A percentile compares a stretch with the other conserved stretches of the same genome.
Conservation (phyloP, 208 protist species). For the Acanthamoeba lenticulata region DNA sequence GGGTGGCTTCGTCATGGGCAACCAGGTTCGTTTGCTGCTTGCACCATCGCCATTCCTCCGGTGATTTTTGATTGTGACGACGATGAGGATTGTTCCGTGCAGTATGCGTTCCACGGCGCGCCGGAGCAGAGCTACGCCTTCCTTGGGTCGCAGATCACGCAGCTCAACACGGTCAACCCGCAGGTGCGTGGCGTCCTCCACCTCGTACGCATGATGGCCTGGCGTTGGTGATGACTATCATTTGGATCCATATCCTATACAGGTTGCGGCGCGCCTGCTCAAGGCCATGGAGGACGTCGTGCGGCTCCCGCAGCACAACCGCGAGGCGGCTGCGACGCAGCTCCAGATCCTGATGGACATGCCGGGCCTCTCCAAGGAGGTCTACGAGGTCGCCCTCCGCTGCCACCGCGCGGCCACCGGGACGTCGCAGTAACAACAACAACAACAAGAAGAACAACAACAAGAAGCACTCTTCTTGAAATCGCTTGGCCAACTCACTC, state of each 20-base stretch:
- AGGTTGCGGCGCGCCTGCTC: neutral
- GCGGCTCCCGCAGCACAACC: neutral
- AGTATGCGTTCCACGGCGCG: constrained; percentile 9
- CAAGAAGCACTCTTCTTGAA: too few species aligned
- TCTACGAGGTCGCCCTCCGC: constrained; percentile 35
- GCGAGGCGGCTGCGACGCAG: neutral
- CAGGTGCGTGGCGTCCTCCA: neutral
- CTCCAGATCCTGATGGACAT: neutral
- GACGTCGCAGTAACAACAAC: too few species aligned
- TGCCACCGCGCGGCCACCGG: neutral
- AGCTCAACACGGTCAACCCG: neutral
- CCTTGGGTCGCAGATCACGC: neutral
- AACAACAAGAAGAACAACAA: too few species aligned
- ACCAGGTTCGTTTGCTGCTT: too few species aligned
- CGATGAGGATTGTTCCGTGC: too few species aligned
- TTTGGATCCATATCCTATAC: too few species aligned
- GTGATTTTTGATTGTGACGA: too few species aligned
- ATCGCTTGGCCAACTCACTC: too few species aligned
- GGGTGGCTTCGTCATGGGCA: constrained; percentile 8
- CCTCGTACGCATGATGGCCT: too few species aligned
- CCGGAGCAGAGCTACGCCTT: constrained; percentile 34
- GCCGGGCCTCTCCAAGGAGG: constrained; percentile 5
- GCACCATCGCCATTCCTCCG: too few species aligned
- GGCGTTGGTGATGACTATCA: too few species aligned
- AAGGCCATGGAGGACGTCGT: constrained; percentile 21